A percentile compares a stretch with the other conserved stretches of the same genome.
Evolutionary conservation across 2,329 filamentous ascomycete genomes (phyloP).

Genomic region (Aspergillus amoenus): DNA sequence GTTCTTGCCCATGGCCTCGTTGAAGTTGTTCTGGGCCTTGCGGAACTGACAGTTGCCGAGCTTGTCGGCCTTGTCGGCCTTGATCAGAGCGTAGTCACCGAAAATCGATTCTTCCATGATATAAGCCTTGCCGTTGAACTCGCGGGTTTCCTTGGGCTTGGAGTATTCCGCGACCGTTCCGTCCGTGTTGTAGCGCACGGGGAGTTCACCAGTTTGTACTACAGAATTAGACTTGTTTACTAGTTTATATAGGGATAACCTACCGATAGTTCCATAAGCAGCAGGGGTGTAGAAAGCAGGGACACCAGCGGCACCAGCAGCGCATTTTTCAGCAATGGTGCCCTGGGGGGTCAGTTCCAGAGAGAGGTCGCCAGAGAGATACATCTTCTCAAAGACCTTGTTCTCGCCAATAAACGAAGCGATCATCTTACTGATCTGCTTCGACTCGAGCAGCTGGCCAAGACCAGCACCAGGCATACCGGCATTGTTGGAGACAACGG

Average conservation of each 20-base stretch:
- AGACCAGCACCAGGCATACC: slow-evolving; percentile 70
- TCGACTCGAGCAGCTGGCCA: slow-evolving; percentile 67
- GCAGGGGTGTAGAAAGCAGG: slow-evolving; percentile 85
- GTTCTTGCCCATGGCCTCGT: slow-evolving; percentile 76
- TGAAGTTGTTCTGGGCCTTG: slow-evolving; percentile 72
- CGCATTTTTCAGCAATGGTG: slow-evolving; percentile 81
- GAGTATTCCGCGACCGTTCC: slow-evolving; percentile 71
- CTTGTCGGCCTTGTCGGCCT: slow-evolving; percentile 74
- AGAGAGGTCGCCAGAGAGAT: slow-evolving; percentile 77
- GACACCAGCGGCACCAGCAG: slow-evolving; percentile 80
- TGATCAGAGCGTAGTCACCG: slow-evolving; percentile 74
- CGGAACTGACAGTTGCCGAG: slow-evolving; percentile 79
- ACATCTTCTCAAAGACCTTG: slow-evolving; percentile 86
- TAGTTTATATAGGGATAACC: slow-evolving; percentile 23
- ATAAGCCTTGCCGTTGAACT: slow-evolving; percentile 71
- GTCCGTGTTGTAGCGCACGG: slow-evolving; percentile 83
- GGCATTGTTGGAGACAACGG: slow-evolving; percentile 80
- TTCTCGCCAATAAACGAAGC: slow-evolving; percentile 77
- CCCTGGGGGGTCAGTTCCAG: slow-evolving; percentile 88
- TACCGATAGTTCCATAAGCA: slow-evolving; percentile 69
- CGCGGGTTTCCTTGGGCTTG: slow-evolving; percentile 66
- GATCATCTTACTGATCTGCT: slow-evolving; percentile 73
- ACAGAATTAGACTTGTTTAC: background rate
- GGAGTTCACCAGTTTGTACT: slow-evolving; percentile 49
- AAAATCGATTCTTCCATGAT: slow-evolving; percentile 75